Conservation (phyloP, 768 basidiomycete genomes). For the Leucocoprinus birnbaumii region DNA sequence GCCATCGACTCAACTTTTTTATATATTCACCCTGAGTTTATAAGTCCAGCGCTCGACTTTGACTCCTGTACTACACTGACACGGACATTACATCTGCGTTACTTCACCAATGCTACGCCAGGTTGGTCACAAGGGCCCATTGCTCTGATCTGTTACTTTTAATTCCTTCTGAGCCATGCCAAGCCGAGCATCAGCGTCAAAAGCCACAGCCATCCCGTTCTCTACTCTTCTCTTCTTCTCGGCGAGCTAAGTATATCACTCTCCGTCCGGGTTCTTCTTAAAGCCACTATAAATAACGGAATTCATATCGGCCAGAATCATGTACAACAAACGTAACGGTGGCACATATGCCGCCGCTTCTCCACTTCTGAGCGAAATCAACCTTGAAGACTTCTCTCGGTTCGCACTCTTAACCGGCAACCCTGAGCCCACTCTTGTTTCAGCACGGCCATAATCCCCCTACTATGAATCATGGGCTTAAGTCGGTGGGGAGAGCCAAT, state of each 20-base stretch:
- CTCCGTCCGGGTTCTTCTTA: background rate
- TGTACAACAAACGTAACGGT: background rate
- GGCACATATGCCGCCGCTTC: background rate
- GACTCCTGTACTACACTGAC: background rate
- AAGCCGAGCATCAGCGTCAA: background rate
- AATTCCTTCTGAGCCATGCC: conserved; percentile 4
- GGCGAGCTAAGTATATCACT: conserved; percentile 1
- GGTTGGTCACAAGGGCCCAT: background rate
- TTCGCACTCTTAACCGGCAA: background rate
- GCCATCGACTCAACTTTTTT: background rate
- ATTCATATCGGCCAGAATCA: background rate
- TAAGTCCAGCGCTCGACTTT: background rate
- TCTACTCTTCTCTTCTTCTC: conserved; percentile 1
- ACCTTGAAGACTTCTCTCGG: background rate
- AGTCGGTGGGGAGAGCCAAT: background rate
- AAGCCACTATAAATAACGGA: background rate
- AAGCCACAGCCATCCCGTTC: conserved; percentile 5
- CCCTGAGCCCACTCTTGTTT: too few relatives aligned
- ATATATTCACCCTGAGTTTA: background rate
- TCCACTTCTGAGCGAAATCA: background rate
- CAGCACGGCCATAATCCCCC: background rate
- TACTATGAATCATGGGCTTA: background rate
- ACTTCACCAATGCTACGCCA: background rate
- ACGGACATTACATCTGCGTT: background rate
- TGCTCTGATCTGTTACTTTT: background rate